These are phyloP conservation scores for Xerocomus nothofagi DNA, from an alignment of 1,284 basidiomycete species.

Conservation along the genomic window DNA sequence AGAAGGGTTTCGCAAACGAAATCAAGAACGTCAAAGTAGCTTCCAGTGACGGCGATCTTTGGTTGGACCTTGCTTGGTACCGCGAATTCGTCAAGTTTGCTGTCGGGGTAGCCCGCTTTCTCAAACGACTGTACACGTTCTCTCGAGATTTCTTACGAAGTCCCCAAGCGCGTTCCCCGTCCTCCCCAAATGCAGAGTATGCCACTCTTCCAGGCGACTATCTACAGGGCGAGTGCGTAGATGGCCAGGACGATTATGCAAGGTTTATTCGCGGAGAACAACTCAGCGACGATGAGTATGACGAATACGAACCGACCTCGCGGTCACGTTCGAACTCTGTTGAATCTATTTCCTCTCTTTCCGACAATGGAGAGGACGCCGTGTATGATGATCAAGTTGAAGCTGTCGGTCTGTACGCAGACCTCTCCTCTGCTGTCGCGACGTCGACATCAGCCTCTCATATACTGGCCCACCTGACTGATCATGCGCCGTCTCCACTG, in stretches of 20 bases:
- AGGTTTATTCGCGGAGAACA: slow-evolving; percentile 64
- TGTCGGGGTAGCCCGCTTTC: slow-evolving; percentile 38
- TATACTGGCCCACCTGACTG: slow-evolving; percentile 50
- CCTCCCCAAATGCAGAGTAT: slow-evolving; percentile 3
- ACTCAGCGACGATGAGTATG: slow-evolving; percentile 61
- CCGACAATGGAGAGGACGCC: slow-evolving; percentile 30
- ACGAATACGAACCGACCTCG: slow-evolving; percentile 38
- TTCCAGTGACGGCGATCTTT: slow-evolving; percentile 38
- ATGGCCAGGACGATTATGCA: slow-evolving; percentile 44
- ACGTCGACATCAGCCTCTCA: slow-evolving; percentile 41
- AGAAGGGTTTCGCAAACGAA: slow-evolving; percentile 49
- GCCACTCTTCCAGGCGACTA: background rate
- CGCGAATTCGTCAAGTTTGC: slow-evolving; percentile 44
- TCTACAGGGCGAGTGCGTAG: slow-evolving; percentile 11
- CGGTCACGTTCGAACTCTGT: slow-evolving; percentile 26
- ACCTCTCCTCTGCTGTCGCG: slow-evolving; percentile 39
- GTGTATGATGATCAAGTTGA: slow-evolving; percentile 34
- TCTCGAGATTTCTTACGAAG: slow-evolving; percentile 25
- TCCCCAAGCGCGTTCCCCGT: slow-evolving; percentile 7
- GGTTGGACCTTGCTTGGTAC: slow-evolving; percentile 48
- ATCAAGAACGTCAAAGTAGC: slow-evolving; percentile 45
- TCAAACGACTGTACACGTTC: slow-evolving; percentile 36
- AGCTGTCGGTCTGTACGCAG: slow-evolving; percentile 43
- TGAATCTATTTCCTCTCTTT: slow-evolving; percentile 29
- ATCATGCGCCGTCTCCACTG: slow-evolving; percentile 42